Evolutionary conservation across 1,139 yeast species (phyloP).

Genomic region (Suhomyces wounanorum): DNA sequence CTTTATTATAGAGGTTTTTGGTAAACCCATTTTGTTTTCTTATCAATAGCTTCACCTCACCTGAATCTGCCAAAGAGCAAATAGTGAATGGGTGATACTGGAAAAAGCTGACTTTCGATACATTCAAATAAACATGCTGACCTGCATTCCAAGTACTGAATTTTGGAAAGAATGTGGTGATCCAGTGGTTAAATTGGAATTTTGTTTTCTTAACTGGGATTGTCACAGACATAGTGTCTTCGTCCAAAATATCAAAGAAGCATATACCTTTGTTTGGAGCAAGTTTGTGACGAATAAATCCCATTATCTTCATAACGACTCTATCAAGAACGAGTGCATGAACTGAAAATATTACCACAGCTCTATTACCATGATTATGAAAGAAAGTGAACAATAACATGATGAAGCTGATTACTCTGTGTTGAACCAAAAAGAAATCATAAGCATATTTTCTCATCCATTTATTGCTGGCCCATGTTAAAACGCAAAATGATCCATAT

Average conservation of each 20-base stretch:
- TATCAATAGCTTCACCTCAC: slow-evolving; percentile 42
- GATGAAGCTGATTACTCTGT: slow-evolving; percentile 43
- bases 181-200: slow-evolving; percentile 29
- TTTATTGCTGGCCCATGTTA: slow-evolving; percentile 41
- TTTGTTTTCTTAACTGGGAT: slow-evolving; percentile 33
- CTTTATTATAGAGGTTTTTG: slow-evolving; percentile 31
- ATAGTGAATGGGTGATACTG: slow-evolving; percentile 55
- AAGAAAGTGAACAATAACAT: slow-evolving; percentile 48
- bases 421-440: slow-evolving; percentile 48
- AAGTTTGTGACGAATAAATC: slow-evolving; percentile 33
- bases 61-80: slow-evolving; percentile 38
- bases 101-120: slow-evolving; percentile 36
- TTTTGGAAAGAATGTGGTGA: slow-evolving; percentile 34
- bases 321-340: slow-evolving; percentile 50
- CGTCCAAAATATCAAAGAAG: slow-evolving; percentile 43
- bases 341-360: slow-evolving; percentile 43
- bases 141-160: slow-evolving; percentile 51
- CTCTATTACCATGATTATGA: slow-evolving; percentile 41
- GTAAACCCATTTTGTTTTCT: slow-evolving; percentile 49
- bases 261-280: slow-evolving; percentile 46
- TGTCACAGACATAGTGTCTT: slow-evolving; percentile 41
- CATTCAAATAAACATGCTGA: slow-evolving; percentile 46
- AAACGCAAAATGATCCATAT: slow-evolving; percentile 36
- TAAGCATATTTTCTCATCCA: slow-evolving; percentile 42
- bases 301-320: slow-evolving; percentile 33